Percentiles rank a stretch among this genome's conserved stretches.
phyloP scores from a whole-genome alignment of 2,329 filamentous ascomycete species.

The Mariannaea elegans region DNA sequence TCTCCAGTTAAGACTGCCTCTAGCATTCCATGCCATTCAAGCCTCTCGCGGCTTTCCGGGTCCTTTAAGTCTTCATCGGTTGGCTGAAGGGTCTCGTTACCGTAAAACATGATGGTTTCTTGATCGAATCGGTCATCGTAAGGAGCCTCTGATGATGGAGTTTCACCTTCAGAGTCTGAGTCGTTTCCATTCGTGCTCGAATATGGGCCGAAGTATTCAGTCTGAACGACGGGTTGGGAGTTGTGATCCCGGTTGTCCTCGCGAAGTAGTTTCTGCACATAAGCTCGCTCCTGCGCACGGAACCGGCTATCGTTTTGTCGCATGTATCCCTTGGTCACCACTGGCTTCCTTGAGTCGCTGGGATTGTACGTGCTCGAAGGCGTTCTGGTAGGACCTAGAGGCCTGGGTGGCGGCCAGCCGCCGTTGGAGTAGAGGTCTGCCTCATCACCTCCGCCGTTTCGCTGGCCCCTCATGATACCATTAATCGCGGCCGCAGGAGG shows the following conservation, averaged over 20 bases:
- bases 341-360: constrained; percentile 63
- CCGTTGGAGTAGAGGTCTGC: constrained; percentile 43
- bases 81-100: constrained; percentile 87
- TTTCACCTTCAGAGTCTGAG: constrained; percentile 90
- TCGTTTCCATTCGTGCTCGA: constrained; percentile 71
- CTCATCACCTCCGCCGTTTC: constrained; percentile 44
- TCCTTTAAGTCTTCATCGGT: constrained; percentile 91
- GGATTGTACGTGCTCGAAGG: constrained; percentile 84
- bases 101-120: constrained; percentile 91
- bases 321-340: constrained; percentile 49
- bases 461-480: constrained; percentile 52
- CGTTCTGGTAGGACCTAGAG: constrained; percentile 74
- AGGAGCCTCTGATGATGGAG: constrained; percentile 82
- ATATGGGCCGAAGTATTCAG: constrained; percentile 78
- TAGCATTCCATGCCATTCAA: constrained; percentile 99
- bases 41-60: constrained; percentile 83
- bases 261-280: constrained; percentile 79
- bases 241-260: constrained; percentile 69
- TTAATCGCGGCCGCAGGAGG: constrained; percentile 51
- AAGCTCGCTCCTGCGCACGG: constrained; percentile 85
- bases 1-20: constrained; percentile 95
- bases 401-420: constrained; percentile 69
- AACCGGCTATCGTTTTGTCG: constrained; percentile 55
- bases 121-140: constrained; percentile 91
- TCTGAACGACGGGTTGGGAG: neutral